phyloP scores from a whole-genome alignment of 345 rosid genomes.

The Rhizophora apiculata region DNA sequence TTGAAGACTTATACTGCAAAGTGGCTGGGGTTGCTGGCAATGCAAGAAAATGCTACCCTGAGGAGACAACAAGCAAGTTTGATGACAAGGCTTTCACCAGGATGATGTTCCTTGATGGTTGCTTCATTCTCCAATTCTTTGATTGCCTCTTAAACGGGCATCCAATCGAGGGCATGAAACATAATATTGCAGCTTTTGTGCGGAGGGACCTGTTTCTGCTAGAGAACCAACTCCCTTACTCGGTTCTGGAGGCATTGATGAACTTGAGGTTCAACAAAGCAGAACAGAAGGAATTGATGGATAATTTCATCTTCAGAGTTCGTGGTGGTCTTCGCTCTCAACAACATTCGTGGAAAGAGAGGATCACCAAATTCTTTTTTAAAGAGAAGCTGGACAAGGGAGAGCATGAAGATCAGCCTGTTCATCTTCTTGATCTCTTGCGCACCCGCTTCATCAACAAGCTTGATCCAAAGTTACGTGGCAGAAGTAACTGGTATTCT shows the following conservation, averaged over 20 bases:
- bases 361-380: neutral
- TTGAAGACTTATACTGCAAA: neutral
- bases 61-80: neutral
- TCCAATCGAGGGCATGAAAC: neutral
- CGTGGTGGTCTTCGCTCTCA: neutral
- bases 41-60: neutral
- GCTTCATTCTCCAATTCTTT: constrained; percentile 1
- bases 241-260: constrained; percentile 8
- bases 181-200: neutral
- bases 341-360: neutral
- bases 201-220: constrained; percentile 25
- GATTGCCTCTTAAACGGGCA: neutral
- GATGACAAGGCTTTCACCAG: neutral
- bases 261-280: no score
- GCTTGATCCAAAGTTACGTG: neutral
- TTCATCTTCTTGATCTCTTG: constrained; percentile 6
- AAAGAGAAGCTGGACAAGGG: neutral
- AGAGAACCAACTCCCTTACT: constrained; percentile 31
- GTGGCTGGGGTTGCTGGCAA: neutral
- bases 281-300: neutral
- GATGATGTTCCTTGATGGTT: constrained; percentile 14
- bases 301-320: neutral
- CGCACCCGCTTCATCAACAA: neutral
- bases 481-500: neutral
- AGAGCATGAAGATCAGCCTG: neutral